phyloP scores from a whole-genome alignment of 306 rosid species.

The Pterocarpus macrocarpus region DNA sequence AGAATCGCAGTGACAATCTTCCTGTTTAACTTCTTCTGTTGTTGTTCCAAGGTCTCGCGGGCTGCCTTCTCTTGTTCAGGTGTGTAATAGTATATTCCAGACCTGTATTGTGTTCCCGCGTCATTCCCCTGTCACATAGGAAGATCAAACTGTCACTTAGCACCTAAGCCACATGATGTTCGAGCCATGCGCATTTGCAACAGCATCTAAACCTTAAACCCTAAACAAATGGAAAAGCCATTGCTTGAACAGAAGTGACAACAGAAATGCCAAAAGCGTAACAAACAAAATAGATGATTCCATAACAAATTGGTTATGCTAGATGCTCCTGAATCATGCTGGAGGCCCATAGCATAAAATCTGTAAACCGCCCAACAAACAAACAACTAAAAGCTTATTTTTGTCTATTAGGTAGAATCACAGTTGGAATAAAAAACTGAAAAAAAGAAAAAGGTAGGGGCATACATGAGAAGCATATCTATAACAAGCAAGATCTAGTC shows the following conservation, averaged over 20 bases:
- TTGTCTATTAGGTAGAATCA: background rate
- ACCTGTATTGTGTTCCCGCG: constrained; percentile 95
- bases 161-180: background rate
- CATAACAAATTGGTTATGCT: background rate
- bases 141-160: constrained; percentile 31
- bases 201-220: background rate
- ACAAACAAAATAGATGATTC: background rate
- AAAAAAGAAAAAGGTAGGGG: too few relatives aligned
- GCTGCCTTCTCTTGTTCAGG: constrained; percentile 92
- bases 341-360: background rate
- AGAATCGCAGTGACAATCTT: constrained; percentile 85
- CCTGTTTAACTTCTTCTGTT: constrained; percentile 66
- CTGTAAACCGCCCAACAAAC: background rate
- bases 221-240: too few relatives aligned
- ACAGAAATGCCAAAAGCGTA: background rate
- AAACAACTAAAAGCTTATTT: constrained; percentile 7
- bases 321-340: background rate
- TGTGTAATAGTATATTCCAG: constrained; percentile 94
- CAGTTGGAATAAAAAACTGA: background rate
- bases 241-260: too few relatives aligned
- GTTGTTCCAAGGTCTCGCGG: constrained; percentile 66
- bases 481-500: background rate
- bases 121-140: constrained; percentile 73
- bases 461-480: background rate
- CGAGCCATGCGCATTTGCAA: background rate